Evolutionary conservation across 805 yeast genomes (phyloP), one percentile per base, ranked within the genome.

Genomic region (Metschnikowia aberdeeniae): DNA sequence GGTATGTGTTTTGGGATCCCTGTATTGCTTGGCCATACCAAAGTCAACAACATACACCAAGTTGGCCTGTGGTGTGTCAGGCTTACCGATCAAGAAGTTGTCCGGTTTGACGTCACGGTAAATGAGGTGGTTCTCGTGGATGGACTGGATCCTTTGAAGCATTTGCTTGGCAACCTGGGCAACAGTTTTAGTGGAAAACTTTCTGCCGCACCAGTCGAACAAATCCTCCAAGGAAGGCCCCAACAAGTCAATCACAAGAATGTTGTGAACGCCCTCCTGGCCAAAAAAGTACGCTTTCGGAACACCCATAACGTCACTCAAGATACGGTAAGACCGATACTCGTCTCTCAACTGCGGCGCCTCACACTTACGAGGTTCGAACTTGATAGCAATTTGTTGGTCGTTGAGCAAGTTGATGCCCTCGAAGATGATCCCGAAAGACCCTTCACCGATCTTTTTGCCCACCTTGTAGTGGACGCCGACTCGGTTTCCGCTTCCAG

Each of bases 201-300:
- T 80, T 43, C 99, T 81, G 32, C 95, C 95, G 69, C 99, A 93
- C 98, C 98, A 93, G 63, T 93, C 99, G 66, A 93, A 93, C 54
- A 93, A 72, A 67, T 93, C 99, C 64, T 93, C 99, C 52, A 93
- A 74, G 1, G 96, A 86, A 8, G 99, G 99, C 10, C 99, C 99
- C 58, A 93, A 75, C 36, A 93, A 75, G 63, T 93, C 99, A 57
- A 93, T 93, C 32, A 93, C 96, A 52, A 93, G 73, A 42, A 93
- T 89, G 65, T 92, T 90, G 72, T 93, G 98, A 49, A 93, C 79
- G 28, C 99, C 98, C 68, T 93, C 99, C 63, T 93, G 98, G 48
- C 99, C 99, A 65, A 92, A 92, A 64, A 89, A 93, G 70, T 93
- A 93, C n/a, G 96, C 98, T 58, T 84, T 82, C 42, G 99, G 99